phyloP scores from a whole-genome alignment of 345 rosid genomes.

The Erodium maritimum region DNA sequence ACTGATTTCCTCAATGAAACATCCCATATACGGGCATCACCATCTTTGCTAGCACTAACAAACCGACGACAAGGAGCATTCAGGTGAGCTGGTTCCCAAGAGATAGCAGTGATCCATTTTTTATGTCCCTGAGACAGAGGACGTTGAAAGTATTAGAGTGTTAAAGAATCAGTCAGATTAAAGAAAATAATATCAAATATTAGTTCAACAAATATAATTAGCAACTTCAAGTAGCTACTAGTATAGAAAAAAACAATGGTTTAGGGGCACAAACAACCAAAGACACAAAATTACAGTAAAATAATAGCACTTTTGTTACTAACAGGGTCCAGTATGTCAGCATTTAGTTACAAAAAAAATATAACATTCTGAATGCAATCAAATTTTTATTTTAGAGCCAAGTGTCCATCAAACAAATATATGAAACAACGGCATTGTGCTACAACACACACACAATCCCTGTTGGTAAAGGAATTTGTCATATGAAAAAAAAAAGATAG shows the following conservation, averaged over 20 bases:
- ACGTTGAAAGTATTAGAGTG: conserved; percentile 12
- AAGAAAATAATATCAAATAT: background rate
- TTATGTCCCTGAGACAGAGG: conserved; percentile 65
- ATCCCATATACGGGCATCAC: conserved; percentile 98
- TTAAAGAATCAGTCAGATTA: background rate
- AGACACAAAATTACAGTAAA: too few species aligned
- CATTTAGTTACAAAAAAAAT: too few species aligned
- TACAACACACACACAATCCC: background rate
- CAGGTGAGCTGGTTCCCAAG: conserved; percentile 95
- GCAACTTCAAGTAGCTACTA: background rate
- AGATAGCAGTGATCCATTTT: conserved; percentile 95
- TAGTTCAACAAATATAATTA: background rate
- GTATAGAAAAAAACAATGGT: background rate
- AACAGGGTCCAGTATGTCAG: background rate
- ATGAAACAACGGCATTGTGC: too few species aligned
- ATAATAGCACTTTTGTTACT: background rate
- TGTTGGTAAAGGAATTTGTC: background rate
- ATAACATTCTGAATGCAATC: background rate
- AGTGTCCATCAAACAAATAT: background rate
- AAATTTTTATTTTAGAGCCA: background rate
- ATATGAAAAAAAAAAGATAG: background rate
- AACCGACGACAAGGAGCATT: conserved; percentile 88
- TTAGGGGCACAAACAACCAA: background rate
- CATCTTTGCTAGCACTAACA: conserved; percentile 96
- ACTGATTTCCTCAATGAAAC: conserved; percentile 49